Percentiles rank a stretch among this genome's conserved stretches.
Conservation (phyloP, 495 filamentous ascomycete species). For the Penicillium cosmopolitanum region DNA sequence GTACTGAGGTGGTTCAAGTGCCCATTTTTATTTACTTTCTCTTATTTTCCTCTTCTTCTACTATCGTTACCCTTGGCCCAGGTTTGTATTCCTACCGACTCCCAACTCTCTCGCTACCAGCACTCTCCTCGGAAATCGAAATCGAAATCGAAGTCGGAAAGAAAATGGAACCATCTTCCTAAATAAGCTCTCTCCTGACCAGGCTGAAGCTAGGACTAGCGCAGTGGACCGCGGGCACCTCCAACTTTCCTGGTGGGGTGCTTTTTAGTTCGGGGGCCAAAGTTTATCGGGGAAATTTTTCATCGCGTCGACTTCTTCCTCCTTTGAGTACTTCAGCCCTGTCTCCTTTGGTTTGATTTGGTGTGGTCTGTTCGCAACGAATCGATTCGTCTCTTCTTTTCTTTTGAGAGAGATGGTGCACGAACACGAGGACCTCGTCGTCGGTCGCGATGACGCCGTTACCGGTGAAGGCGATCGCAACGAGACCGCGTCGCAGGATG, state of each 20-base stretch:
- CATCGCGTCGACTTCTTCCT: not conserved
- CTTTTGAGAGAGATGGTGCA: constrained; percentile 14
- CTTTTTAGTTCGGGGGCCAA: not conserved
- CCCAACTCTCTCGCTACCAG: no score
- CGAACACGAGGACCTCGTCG: constrained; percentile 29
- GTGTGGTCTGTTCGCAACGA: no score
- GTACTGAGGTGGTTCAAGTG: no score
- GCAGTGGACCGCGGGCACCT: not conserved
- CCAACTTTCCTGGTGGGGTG: not conserved
- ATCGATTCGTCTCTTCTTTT: not conserved
- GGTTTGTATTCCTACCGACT: not conserved
- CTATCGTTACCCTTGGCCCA: no score
- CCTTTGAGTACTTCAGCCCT: not conserved
- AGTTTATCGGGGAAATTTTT: constrained; percentile 5
- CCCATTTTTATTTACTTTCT: not conserved
- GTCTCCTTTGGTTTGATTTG: not conserved
- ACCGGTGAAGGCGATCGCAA: constrained; percentile 34
- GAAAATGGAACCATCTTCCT: not conserved
- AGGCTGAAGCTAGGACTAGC: not conserved
- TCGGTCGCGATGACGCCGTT: constrained; percentile 31
- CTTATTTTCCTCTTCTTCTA: not conserved
- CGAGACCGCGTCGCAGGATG: constrained; percentile 40
- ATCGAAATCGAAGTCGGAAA: no score
- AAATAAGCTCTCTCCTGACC: not conserved
- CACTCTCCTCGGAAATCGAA: no score